Base-by-base conservation (phyloP, 106 monocot species). In the Dendrobium chrysotoxum region DNA sequence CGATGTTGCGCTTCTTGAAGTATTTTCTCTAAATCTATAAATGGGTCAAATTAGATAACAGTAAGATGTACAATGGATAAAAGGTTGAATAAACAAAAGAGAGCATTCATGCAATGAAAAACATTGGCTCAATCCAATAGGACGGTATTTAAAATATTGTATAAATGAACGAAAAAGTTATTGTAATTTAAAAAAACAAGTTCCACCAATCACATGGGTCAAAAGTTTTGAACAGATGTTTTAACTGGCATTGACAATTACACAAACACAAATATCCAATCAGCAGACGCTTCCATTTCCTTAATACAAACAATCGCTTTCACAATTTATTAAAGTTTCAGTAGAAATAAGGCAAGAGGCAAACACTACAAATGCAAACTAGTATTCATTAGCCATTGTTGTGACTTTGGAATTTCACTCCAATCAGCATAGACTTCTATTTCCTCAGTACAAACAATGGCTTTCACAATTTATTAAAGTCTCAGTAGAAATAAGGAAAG, bases 1-100 rank as follows among this genome's bases (percentile, higher is more conserved):
- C 98, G 83, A 71, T 86, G 39, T 82, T 95, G 92, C 40, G 98
- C 95, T 78, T 95, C 98, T 74, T 76, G 17, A 65, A 91, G 79
- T 83, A 95, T 92, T 75, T 93, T 91, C 50, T 93, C 83, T 11
- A 99, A 91, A 88, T 93, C 98, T 99, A 86, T 40, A 65, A 65
- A 65, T 25, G 7, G 26, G 25, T 28, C 38, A 71, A 31, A 71
- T 71, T 71, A 71, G 64, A 13, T 50, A 50, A 50, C 50, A 50
- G 50, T 50, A 50, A 12, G 50, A 50, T 50, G 50, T 50, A 13
- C 50, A 65, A 65, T 65, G 25, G 64, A 65, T 65, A 65, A 26
- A 65, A 25, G 23, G 26, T 25, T 50, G 50, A 50, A 2, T 50
- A 50, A 50, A 65, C 64, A 25, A 65, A 65, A 65, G 23, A 8